A percentile compares a stretch with the other conserved stretches of the same genome.
phyloP scores from a whole-genome alignment of 225 moss, liverwort and hornwort genomes.

The Climacium dendroides region DNA sequence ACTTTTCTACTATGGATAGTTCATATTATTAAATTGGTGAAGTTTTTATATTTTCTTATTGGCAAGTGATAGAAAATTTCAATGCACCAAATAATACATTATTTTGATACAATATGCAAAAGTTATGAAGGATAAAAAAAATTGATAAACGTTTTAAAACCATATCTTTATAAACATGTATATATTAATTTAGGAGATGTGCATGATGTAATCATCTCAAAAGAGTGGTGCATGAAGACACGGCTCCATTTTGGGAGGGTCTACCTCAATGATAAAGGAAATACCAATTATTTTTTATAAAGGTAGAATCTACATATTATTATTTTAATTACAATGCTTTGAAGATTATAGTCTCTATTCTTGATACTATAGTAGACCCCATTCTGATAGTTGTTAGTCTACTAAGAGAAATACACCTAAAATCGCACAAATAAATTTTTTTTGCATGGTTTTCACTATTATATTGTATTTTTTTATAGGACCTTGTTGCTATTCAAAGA shows the following conservation, averaged over 20 bases:
- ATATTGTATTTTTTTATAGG: too few species aligned
- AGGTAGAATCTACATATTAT: not conserved
- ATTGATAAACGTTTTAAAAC: not conserved
- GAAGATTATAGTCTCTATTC: not conserved
- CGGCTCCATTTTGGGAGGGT: rapidly evolving
- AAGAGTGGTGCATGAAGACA: not conserved
- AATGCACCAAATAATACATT: not conserved
- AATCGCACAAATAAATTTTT: too few species aligned
- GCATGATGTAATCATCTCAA: not conserved
- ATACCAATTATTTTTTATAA: not conserved
- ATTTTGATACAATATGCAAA: not conserved
- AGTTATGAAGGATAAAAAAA: not conserved
- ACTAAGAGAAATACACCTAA: too few species aligned
- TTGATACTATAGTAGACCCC: not conserved
- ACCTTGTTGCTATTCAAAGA: too few species aligned
- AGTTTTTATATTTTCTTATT: not conserved
- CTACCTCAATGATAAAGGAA: not conserved
- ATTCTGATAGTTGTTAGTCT: too few species aligned
- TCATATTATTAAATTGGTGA: not conserved
- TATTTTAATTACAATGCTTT: not conserved
- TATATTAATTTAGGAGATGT: not conserved
- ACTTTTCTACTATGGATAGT: not conserved
- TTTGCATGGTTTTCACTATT: too few species aligned
- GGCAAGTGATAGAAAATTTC: not conserved
- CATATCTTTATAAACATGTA: not conserved